phyloP scores from a whole-genome alignment of 768 basidiomycete genomes.

The Tylopilus felleus region DNA sequence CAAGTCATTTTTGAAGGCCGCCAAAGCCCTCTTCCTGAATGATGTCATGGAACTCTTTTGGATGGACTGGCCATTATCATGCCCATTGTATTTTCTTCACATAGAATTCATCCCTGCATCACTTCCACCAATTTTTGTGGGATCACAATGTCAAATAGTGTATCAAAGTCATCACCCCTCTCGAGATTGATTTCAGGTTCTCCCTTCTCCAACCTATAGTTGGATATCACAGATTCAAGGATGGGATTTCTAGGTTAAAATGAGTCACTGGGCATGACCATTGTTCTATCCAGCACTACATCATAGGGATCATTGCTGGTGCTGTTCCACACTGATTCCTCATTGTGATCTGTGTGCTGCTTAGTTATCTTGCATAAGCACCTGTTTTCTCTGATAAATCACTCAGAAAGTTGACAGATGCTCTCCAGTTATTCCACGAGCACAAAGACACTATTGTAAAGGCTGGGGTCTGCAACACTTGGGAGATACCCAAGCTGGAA shows the following conservation, averaged over 20 bases:
- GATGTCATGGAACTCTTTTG: background rate
- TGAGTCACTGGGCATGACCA: too few species aligned
- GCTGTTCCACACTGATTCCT: background rate
- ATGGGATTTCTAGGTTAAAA: too few species aligned
- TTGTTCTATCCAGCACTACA: too few species aligned
- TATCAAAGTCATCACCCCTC: background rate
- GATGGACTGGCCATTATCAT: background rate
- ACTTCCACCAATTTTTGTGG: too few species aligned
- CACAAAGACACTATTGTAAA: constrained; percentile 36
- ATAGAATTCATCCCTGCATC: too few species aligned
- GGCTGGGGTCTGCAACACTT: background rate
- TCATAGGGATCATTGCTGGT: background rate
- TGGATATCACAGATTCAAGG: too few species aligned
- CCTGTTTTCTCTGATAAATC: background rate
- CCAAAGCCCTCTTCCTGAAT: background rate
- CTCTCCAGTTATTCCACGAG: constrained; percentile 34
- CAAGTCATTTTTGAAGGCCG: background rate
- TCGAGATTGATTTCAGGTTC: background rate
- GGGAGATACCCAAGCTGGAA: constrained; percentile 3
- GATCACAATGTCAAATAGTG: too few species aligned
- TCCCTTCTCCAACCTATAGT: background rate
- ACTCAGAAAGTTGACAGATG: background rate
- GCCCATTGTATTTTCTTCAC: background rate
- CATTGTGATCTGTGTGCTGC: background rate
- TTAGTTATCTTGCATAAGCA: background rate